Evolutionary conservation across 2,329 filamentous ascomycete genomes (phyloP), one percentile per base, ranked within the genome.

Genomic region (Rosellinia necatrix): DNA sequence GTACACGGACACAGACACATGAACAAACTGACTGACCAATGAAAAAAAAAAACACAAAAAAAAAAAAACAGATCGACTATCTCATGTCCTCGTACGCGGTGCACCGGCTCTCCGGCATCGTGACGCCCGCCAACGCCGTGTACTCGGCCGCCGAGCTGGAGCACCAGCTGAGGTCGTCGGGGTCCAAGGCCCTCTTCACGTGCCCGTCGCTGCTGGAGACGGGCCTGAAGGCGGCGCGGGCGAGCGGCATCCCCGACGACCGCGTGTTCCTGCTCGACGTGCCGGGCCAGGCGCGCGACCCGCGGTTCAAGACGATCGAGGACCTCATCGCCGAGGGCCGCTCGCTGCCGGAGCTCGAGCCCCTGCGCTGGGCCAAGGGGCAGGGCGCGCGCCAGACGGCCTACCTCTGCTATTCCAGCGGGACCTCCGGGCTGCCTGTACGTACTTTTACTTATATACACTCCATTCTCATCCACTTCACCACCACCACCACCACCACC

Each of bases 381-480:
- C 81, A 87, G 58, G 85, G 84, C 4, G 79, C 80, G 43, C 81
- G 81, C 53, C 83, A 85, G 63, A 84, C 83, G 6, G 85, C 88
- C 0, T 91, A 88, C 66, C 75, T 92, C 50, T 90, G 87, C 73
- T 91, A 88, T 68, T 89, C 86, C 0, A 88, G 84, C 66, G 88
- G 88, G 8, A 91, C 88, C 2, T 89, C 87, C 4, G 88, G 88
- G 3, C 72, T 90, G 40, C 88, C 88, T 22, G 85, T 86, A 75
- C 70, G 67, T 68, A 15, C n/a, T n/a, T n/a, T n/a, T n/a, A n/a
- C n/a, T n/a, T n/a, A n/a, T n/a, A n/a, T n/a, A n/a, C n/a, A n/a
- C n/a, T n/a, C n/a, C n/a, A n/a, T n/a, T n/a, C n/a, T n/a, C n/a
- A n/a, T n/a, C n/a, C 15, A 42, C n/a, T 9, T 5, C 6, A 37